Percentiles rank a stretch among this genome's conserved stretches.
Conservation (phyloP, 169 alveolate species). For the Cryptosporidium ryanae region DNA sequence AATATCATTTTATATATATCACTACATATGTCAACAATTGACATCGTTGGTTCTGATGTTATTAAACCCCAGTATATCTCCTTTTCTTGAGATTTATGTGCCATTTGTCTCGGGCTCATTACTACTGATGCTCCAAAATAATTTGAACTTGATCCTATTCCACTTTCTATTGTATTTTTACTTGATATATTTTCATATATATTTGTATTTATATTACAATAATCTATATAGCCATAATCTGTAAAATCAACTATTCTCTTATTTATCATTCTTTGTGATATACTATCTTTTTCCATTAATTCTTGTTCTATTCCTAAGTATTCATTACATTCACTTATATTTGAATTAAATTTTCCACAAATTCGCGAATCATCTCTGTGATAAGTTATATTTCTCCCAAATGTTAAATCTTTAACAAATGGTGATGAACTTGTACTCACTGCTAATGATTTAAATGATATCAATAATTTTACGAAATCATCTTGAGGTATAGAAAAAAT, state of each 20-base stretch:
- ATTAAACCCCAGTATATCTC: conserved; percentile 57
- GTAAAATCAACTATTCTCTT: conserved; percentile 40
- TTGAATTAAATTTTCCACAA: neutral
- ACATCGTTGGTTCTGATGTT: conserved; percentile 54
- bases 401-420: conserved; percentile 67
- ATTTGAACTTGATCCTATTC: conserved; percentile 27
- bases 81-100: conserved; percentile 69
- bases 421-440: conserved; percentile 69
- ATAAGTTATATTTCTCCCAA: conserved; percentile 31
- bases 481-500: conserved; percentile 33
- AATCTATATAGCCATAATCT: conserved; percentile 53
- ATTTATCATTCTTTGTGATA: conserved; percentile 60
- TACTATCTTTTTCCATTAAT: neutral
- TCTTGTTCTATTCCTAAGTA: neutral
- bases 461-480: conserved; percentile 15
- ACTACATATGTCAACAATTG: conserved; percentile 58
- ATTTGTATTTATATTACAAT: conserved; percentile 59
- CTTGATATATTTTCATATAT: conserved; percentile 40
- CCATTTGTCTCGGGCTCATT: conserved; percentile 76
- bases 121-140: conserved; percentile 45
- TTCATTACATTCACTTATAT: neutral
- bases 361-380: neutral
- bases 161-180: conserved; percentile 51
- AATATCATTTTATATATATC: conserved; percentile 28
- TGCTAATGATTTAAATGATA: conserved; percentile 59